These are phyloP conservation scores for Bipolaris oryzae DNA, from an alignment of 2,329 filamentous ascomycete genomes.

Conservation along the genomic window DNA sequence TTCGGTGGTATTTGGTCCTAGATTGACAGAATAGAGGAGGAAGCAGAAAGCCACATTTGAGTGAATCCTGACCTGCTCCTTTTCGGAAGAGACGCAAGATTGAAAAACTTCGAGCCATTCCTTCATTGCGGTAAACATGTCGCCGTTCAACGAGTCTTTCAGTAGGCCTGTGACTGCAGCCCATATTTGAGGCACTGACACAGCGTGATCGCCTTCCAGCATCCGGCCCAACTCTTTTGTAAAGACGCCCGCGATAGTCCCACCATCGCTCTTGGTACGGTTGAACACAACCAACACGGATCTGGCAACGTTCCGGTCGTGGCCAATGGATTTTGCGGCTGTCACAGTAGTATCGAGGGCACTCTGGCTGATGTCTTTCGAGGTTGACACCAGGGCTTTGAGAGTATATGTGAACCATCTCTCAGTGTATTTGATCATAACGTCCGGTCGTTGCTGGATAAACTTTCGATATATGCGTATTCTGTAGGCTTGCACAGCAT, in stretches of 20 bases:
- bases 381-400: slow-evolving; percentile 76
- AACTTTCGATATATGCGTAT: slow-evolving; percentile 80
- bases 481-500: slow-evolving; percentile 78
- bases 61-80: slow-evolving; percentile 66
- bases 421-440: slow-evolving; percentile 71
- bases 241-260: slow-evolving; percentile 62
- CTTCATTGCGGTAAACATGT: slow-evolving; percentile 73
- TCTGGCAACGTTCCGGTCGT: slow-evolving; percentile 70
- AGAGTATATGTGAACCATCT: slow-evolving; percentile 86
- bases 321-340: slow-evolving; percentile 71
- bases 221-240: slow-evolving; percentile 67
- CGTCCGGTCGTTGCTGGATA: slow-evolving; percentile 69
- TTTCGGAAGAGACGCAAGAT: slow-evolving; percentile 80
- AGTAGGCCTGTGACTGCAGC: slow-evolving; percentile 80
- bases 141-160: slow-evolving; percentile 63
- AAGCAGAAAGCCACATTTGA: slow-evolving; percentile 87
- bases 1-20: slow-evolving; percentile 62
- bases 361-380: slow-evolving; percentile 75
- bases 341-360: slow-evolving; percentile 78
- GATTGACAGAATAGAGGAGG: slow-evolving; percentile 74
- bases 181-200: slow-evolving; percentile 86
- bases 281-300: slow-evolving; percentile 69
- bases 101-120: slow-evolving; percentile 82
- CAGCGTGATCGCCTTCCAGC: slow-evolving; percentile 62
- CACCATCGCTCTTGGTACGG: slow-evolving; percentile 64